These are phyloP conservation scores for Plasmodium adleri DNA, from an alignment of 169 alveolate species.

Conservation along the genomic window DNA sequence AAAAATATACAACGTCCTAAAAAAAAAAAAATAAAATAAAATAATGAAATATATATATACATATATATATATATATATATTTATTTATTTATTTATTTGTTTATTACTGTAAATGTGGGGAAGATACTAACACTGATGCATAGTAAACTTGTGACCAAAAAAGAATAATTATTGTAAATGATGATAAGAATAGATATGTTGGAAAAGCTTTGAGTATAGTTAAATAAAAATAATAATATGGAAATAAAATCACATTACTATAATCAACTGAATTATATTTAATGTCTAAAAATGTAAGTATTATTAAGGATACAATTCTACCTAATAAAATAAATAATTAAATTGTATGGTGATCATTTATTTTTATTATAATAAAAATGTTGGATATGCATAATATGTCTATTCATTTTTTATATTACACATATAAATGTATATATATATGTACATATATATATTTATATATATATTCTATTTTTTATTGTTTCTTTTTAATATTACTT, in stretches of 20 bases:
- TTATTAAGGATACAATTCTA: slow-evolving; percentile 31
- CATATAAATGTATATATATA: not conserved
- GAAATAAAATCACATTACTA: slow-evolving; percentile 39
- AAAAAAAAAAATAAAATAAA: not conserved
- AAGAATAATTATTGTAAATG: slow-evolving; percentile 57
- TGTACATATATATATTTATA: not conserved
- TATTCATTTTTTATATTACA: not conserved
- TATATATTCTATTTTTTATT: not conserved
- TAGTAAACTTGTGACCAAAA: slow-evolving; percentile 73
- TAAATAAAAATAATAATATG: slow-evolving; percentile 31
- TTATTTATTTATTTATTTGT: not conserved
- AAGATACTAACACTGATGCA: slow-evolving; percentile 56
- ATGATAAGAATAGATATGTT: slow-evolving; percentile 52
- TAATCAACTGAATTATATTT: slow-evolving; percentile 37
- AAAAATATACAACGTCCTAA: slow-evolving; percentile 39
- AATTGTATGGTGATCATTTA: not conserved
- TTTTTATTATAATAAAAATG: not conserved
- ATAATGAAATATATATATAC: not conserved
- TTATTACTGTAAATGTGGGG: slow-evolving; percentile 44
- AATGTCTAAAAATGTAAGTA: slow-evolving; percentile 39
- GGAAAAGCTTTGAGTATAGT: slow-evolving; percentile 39
- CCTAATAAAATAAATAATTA: slow-evolving; percentile 9
- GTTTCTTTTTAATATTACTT: slow-evolving; percentile 18
- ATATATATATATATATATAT: slow-evolving; percentile 20
- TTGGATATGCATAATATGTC: not conserved